Base-by-base conservation (phyloP, 2,329 filamentous ascomycete species). In the Chaetomium sp. region DNA sequence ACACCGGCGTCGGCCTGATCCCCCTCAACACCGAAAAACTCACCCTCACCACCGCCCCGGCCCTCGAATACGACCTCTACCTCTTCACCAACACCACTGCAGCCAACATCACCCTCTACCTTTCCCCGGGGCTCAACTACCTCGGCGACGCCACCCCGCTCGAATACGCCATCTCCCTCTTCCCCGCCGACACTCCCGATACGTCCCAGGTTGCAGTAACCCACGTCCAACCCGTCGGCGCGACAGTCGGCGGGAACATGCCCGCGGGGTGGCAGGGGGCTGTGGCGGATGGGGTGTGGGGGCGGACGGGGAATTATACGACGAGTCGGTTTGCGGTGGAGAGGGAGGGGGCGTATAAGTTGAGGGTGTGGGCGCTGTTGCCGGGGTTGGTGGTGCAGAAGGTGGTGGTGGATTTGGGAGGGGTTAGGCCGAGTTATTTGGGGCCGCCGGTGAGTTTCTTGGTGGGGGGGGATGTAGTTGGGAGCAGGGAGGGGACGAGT, bases 31-130 rank as follows among this genome's bases (percentile, higher is more conserved):
- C 77, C 0, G 72, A 76, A 42, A 79, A 79, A 12, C 74, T 82
- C 37, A 69, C 73, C 2, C 65, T 77, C 0, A 71, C 71, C 3
- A 72, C 74, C 9, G 78, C 74, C 0, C 82, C 83, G 0, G 76
- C 76, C 4, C 73, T 87, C 7, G 77, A 82, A 60, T 88, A 86
- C 65, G 73, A 79, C 52, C 64, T 87, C 56, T 86, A 83, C 67
- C 73, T 83, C 10, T 86, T 84, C 70, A 80, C 77, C 44, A 74
- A 76, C 55, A 66, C 67, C 19, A 66, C 74, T 5, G 71, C 71
- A 12, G 72, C 72, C 60, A 74, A 72, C 61, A 70, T 75, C 50
- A 74, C 77, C 0, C 70, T 82, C 2, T 76, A 75, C 65, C 71
- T 84, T 56, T 80, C 78, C 7, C 78, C 79, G 0, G 72, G 70